A percentile compares a stretch with the other conserved stretches of the same genome.
Conservation (phyloP, 768 basidiomycete genomes). For the Rhodotorula graminis region DNA sequence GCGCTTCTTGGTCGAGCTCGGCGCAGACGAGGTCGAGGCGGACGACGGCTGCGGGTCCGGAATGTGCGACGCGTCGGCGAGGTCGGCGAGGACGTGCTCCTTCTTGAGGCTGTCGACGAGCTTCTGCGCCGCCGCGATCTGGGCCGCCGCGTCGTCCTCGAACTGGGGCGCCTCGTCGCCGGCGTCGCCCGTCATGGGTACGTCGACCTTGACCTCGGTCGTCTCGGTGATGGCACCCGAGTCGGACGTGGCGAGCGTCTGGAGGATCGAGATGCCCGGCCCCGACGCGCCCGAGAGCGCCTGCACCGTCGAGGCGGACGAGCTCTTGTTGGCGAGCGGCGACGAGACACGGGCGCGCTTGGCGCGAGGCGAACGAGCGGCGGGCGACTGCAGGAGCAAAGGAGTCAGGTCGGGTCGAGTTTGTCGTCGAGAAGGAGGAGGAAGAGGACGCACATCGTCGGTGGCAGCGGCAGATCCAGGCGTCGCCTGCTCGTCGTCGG, state of each 20-base stretch:
- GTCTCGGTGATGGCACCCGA: slow-evolving; percentile 32
- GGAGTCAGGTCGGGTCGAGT: no score
- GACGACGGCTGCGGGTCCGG: not conserved
- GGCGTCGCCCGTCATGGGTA: slow-evolving; percentile 8
- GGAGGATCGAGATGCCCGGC: slow-evolving; percentile 32
- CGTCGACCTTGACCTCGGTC: slow-evolving; percentile 39
- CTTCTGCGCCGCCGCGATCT: slow-evolving; percentile 25
- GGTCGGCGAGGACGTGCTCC: slow-evolving; percentile 15
- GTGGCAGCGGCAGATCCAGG: not conserved
- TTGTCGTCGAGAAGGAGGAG: no score
- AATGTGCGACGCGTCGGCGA: slow-evolving; percentile 9
- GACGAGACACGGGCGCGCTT: slow-evolving; percentile 34
- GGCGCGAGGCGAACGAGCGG: slow-evolving; percentile 26
- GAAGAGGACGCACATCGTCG: slow-evolving; percentile 8
- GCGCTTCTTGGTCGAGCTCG: slow-evolving; percentile 23
- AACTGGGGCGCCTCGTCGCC: slow-evolving; percentile 13
- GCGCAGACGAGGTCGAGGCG: not conserved
- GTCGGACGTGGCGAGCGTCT: slow-evolving; percentile 26
- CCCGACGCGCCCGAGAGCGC: slow-evolving; percentile 27
- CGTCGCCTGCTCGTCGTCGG: not conserved
- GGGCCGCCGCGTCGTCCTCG: slow-evolving; percentile 32
- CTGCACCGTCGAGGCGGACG: not conserved
- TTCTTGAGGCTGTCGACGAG: slow-evolving; percentile 39
- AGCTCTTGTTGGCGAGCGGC: slow-evolving; percentile 8
- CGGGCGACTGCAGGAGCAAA: slow-evolving; percentile 4